A percentile compares a stretch with the other conserved stretches of the same genome.
Evolutionary conservation across 2,329 filamentous ascomycete species (phyloP).

Genomic region (Sordariomycetes sp.): DNA sequence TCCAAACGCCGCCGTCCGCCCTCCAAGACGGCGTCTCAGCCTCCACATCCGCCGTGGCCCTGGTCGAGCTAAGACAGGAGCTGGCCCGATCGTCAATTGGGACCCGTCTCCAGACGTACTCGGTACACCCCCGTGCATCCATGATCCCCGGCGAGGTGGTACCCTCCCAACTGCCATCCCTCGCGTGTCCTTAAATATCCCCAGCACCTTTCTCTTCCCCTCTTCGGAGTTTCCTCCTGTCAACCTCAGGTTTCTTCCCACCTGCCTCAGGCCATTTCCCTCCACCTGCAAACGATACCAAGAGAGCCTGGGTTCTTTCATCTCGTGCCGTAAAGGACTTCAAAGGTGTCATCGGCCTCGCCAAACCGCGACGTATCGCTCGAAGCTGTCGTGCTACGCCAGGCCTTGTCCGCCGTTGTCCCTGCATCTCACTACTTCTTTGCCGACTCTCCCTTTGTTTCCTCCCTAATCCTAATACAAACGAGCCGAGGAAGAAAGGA

Average conservation of each 20-base stretch:
- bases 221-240: not conserved
- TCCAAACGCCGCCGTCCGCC: not conserved
- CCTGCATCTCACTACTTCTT: not conserved
- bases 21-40: not conserved
- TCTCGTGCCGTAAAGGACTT: not conserved
- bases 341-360: not conserved
- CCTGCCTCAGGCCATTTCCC: not conserved
- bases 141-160: not conserved
- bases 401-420: not conserved
- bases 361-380: not conserved
- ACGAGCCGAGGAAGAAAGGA: not conserved
- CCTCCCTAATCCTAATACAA: not conserved
- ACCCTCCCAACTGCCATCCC: not conserved
- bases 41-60: not conserved
- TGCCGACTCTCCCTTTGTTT: not conserved
- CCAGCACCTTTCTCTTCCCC: not conserved
- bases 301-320: not conserved
- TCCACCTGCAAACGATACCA: not conserved
- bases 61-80: not conserved
- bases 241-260: not conserved
- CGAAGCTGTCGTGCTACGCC: not conserved
- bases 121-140: not conserved
- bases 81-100: not conserved
- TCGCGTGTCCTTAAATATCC: not conserved
- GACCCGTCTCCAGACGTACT: not conserved